Evolutionary conservation across 805 yeast genomes (phyloP).

Genomic region (Scheffersomyces spartinae): DNA sequence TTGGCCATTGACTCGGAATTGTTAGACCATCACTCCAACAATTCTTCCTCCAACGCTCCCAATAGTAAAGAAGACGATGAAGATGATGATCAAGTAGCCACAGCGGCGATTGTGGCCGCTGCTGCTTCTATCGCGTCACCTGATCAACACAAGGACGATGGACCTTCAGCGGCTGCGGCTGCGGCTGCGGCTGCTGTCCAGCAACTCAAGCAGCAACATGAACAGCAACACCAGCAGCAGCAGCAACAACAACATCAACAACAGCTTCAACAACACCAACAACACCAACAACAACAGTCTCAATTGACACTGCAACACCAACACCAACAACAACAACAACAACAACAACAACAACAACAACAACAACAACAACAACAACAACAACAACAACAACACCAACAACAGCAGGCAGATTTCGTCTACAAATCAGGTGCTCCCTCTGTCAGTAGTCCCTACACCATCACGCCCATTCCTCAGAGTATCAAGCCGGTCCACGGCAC

Average conservation of each 20-base stretch:
- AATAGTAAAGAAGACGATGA: too few relatives aligned
- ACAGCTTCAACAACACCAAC: constrained; percentile 2
- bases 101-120: too few relatives aligned
- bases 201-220: constrained; percentile 10
- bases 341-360: constrained; percentile 5
- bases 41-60: too few relatives aligned
- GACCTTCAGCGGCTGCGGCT: constrained; percentile 14
- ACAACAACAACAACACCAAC: constrained; percentile 1
- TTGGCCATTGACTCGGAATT: constrained; percentile 12
- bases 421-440: constrained; percentile 2
- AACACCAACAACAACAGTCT: constrained; percentile 10
- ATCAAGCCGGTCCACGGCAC: constrained; percentile 59
- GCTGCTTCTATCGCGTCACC: not conserved
- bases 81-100: too few relatives aligned
- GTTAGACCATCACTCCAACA: constrained; percentile 14
- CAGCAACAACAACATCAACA: constrained; percentile 9
- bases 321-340: constrained; percentile 5
- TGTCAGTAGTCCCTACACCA: constrained; percentile 4
- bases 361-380: not conserved
- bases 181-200: constrained; percentile 9
- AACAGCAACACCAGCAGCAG: constrained; percentile 8
- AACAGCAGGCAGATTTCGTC: not conserved
- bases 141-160: constrained; percentile 5
- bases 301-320: constrained; percentile 7
- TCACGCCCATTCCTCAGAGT: constrained; percentile 10